Evolutionary conservation across 192 early-diverging fungal species (phyloP).

Genomic region (Entophlyctis luteolus): DNA sequence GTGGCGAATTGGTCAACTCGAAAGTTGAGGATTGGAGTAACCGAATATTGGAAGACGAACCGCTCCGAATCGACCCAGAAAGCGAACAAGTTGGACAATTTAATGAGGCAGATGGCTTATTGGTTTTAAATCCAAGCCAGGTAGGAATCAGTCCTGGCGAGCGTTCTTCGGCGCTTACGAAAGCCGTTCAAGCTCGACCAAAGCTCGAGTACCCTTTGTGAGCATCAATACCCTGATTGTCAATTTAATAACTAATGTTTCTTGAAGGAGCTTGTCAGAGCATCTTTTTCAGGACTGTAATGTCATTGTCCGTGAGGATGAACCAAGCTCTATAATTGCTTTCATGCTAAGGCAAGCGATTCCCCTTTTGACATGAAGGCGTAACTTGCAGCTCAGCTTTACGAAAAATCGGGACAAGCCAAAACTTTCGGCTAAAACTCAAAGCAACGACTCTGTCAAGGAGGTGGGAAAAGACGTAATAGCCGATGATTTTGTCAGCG

Average conservation of each 20-base stretch:
- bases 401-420: constrained; percentile 8
- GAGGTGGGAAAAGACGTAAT: background rate
- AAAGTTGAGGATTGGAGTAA: background rate
- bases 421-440: constrained; percentile 20
- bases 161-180: constrained; percentile 69
- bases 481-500: no score
- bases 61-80: no score
- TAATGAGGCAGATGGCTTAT: background rate
- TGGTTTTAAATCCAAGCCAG: constrained; percentile 13
- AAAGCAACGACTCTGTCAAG: background rate
- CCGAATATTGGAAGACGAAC: no score
- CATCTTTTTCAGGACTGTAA: constrained; percentile 67
- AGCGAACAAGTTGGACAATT: no score
- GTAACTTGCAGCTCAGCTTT: background rate
- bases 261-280: constrained; percentile 57
- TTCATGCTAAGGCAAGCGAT: constrained; percentile 33
- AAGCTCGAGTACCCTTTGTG: constrained; percentile 75
- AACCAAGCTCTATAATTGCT: constrained; percentile 52
- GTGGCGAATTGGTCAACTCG: background rate
- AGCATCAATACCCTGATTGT: constrained; percentile 24
- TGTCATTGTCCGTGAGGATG: constrained; percentile 46
- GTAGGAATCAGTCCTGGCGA: constrained; percentile 31
- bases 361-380: background rate
- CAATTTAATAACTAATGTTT: background rate
- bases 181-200: constrained; percentile 58